These are phyloP conservation scores for Curvularia spicifera DNA, from an alignment of 2,329 filamentous ascomycete species.

Conservation along the genomic window DNA sequence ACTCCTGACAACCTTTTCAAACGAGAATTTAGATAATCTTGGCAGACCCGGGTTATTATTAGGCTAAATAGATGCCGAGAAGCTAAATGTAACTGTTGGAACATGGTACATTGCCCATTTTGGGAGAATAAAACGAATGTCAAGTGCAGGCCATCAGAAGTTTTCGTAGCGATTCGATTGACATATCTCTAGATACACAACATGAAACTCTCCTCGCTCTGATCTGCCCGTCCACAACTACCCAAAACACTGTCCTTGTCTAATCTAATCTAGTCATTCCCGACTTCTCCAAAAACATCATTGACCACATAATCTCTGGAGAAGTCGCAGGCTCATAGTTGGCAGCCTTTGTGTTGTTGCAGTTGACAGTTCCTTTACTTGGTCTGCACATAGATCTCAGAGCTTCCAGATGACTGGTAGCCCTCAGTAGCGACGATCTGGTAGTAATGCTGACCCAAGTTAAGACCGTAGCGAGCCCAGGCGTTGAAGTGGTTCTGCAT, in stretches of 20 bases:
- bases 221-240: neutral
- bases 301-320: neutral
- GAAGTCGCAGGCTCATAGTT: neutral
- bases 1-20: too few relatives aligned
- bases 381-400: conserved; percentile 17
- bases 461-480: conserved; percentile 34
- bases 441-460: conserved; percentile 24
- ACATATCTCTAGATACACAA: neutral
- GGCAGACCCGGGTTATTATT: too few relatives aligned
- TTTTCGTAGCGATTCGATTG: neutral
- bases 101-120: neutral
- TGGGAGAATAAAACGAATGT: neutral
- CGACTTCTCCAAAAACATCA: neutral
- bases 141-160: neutral
- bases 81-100: too few relatives aligned
- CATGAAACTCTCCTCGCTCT: neutral
- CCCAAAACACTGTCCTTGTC: neutral
- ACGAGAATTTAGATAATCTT: too few relatives aligned
- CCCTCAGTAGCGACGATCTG: conserved; percentile 61
- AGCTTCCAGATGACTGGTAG: conserved; percentile 55
- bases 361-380: neutral
- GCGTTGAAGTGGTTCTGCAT: conserved; percentile 39
- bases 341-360: neutral
- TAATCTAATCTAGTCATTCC: neutral
- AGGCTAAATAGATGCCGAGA: too few relatives aligned